phyloP scores from a whole-genome alignment of 176 grass and related monocot species.

The Paspalum vaginatum region DNA sequence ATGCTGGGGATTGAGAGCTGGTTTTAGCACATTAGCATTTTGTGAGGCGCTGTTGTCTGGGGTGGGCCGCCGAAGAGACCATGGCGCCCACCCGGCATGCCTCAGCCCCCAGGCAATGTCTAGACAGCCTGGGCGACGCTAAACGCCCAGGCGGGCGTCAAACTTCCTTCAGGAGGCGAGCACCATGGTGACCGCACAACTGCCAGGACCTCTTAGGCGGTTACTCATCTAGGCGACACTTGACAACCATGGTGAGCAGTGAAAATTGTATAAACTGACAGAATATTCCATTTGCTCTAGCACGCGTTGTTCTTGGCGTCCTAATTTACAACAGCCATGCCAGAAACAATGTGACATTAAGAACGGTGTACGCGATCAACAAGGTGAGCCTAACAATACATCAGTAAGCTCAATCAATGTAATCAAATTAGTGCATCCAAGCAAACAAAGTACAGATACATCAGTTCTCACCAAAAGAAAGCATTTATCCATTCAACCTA shows the following conservation, averaged over 20 bases:
- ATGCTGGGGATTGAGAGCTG: too few species aligned
- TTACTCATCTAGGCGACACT: too few species aligned
- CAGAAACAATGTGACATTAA: slow-evolving; percentile 11
- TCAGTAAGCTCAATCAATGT: slow-evolving; percentile 1
- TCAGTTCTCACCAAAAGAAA: not conserved
- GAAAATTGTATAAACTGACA: not conserved
- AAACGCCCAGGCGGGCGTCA: too few species aligned
- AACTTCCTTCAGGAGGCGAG: too few species aligned
- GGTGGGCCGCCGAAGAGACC: too few species aligned
- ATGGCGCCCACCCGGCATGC: too few species aligned
- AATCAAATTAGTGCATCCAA: not conserved
- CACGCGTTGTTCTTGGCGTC: not conserved
- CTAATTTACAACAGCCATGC: slow-evolving; percentile 20
- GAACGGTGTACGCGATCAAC: not conserved
- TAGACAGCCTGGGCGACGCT: too few species aligned
- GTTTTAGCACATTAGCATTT: too few species aligned
- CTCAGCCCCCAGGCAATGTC: too few species aligned
- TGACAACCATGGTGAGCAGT: not conserved
- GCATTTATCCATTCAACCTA: not conserved
- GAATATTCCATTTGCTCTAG: not conserved
- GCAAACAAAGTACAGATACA: not conserved
- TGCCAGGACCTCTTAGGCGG: too few species aligned
- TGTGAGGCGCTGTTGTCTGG: too few species aligned
- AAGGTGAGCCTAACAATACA: not conserved
- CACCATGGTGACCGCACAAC: too few species aligned